Percentiles rank a stretch among this genome's conserved stretches.
These are phyloP conservation scores for Leccinum pellstonianum DNA, from an alignment of 768 basidiomycete species.

Conservation along the genomic window DNA sequence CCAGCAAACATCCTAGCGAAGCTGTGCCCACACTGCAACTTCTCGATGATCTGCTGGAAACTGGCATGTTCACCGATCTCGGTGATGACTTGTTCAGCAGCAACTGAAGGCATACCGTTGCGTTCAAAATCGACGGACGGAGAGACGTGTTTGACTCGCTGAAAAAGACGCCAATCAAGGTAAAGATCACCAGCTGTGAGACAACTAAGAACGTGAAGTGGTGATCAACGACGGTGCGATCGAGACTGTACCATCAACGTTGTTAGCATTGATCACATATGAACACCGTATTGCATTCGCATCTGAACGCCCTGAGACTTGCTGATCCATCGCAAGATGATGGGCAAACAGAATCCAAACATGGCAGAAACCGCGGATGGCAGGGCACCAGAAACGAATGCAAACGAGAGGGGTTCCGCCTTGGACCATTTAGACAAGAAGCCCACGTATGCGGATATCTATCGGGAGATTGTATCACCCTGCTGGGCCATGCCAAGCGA, in stretches of 20 bases:
- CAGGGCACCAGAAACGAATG: constrained; percentile 87
- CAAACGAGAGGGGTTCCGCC: constrained; percentile 65
- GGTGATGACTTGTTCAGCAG: constrained; percentile 41
- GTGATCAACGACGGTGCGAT: constrained; percentile 87
- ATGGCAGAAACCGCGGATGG: constrained; percentile 86
- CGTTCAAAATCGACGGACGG: background rate
- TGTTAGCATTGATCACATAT: background rate
- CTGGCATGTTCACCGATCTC: constrained; percentile 49
- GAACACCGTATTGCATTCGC: constrained; percentile 13
- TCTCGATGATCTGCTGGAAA: constrained; percentile 44
- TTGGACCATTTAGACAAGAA: constrained; percentile 75
- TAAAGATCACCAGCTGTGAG: constrained; percentile 93
- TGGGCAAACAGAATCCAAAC: constrained; percentile 89
- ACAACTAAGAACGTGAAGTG: constrained; percentile 95
- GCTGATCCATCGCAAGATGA: constrained; percentile 83
- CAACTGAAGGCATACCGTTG: constrained; percentile 17
- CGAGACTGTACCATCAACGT: constrained; percentile 56
- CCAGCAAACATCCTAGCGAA: too few species aligned
- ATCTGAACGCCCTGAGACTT: constrained; percentile 59
- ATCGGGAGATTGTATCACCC: constrained; percentile 8
- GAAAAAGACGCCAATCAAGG: constrained; percentile 85
- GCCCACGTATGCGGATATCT: constrained; percentile 55
- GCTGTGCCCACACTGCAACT: constrained; percentile 39
- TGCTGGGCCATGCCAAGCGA: background rate
- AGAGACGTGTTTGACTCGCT: constrained; percentile 45